A percentile compares a stretch with the other conserved stretches of the same genome.
Evolutionary conservation across 2,329 filamentous ascomycete genomes (phyloP).

Genomic region (Pseudophaeomoniella oleicola): DNA sequence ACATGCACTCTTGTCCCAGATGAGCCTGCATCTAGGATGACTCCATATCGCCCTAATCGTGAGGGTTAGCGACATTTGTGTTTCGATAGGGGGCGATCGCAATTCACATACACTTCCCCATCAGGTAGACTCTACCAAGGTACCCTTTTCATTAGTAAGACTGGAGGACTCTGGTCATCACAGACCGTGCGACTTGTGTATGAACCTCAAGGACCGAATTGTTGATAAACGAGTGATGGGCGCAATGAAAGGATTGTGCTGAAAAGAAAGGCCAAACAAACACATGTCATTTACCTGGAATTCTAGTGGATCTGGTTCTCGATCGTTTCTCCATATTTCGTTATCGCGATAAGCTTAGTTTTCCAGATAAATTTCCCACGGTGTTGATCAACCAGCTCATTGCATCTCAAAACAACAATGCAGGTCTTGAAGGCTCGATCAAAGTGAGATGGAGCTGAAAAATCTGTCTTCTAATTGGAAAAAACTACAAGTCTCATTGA

Average conservation of each 20-base stretch:
- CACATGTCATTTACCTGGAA: not conserved
- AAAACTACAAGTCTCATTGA: slow-evolving; percentile 30
- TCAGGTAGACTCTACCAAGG: not conserved
- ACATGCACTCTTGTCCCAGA: slow-evolving; percentile 88
- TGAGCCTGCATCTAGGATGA: slow-evolving; percentile 94
- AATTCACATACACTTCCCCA: not conserved
- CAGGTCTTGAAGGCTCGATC: not conserved
- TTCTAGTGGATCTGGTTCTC: not conserved
- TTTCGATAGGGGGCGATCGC: too few species aligned
- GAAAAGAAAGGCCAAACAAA: not conserved
- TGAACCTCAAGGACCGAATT: too few species aligned
- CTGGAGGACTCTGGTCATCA: too few species aligned
- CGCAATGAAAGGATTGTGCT: too few species aligned
- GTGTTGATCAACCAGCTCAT: not conserved
- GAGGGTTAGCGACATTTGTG: not conserved
- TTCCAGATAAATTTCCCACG: not conserved
- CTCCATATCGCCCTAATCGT: slow-evolving; percentile 52
- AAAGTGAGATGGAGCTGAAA: slow-evolving; percentile 26
- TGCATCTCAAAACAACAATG: not conserved
- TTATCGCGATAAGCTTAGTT: not conserved
- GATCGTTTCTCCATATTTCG: not conserved
- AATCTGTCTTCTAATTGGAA: slow-evolving; percentile 36
- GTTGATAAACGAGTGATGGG: too few species aligned
- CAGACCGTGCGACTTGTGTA: not conserved
- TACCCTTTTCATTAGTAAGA: not conserved